Conservation (phyloP, 768 basidiomycete species). For the Boletellus sp. region DNA sequence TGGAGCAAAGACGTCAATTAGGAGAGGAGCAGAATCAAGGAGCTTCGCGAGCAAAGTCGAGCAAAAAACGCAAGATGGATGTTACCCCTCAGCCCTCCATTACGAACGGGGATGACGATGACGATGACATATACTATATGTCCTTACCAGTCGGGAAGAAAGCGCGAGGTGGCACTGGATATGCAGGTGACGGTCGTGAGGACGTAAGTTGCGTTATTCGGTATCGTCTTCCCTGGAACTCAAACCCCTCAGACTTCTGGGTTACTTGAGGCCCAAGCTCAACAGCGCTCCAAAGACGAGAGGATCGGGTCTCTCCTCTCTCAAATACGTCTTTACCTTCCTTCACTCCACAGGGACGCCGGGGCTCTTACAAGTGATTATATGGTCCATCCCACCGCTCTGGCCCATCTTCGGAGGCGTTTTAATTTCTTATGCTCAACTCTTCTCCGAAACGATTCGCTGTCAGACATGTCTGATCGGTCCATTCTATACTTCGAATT, state of each 20-base stretch:
- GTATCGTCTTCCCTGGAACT: conserved; percentile 3
- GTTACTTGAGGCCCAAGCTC: conserved; percentile 69
- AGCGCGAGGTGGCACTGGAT: conserved; percentile 77
- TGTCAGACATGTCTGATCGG: conserved; percentile 93
- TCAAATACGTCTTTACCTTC: conserved; percentile 78
- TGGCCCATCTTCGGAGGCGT: conserved; percentile 86
- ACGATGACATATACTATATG: conserved; percentile 49
- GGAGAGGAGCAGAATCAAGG: conserved; percentile 27
- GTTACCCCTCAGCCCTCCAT: conserved; percentile 19
- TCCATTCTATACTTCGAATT: conserved; percentile 81
- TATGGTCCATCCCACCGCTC: conserved; percentile 84
- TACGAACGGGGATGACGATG: conserved; percentile 45
- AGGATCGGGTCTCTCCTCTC: conserved; percentile 65
- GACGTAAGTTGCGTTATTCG: conserved; percentile 56
- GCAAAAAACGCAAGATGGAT: conserved; percentile 41
- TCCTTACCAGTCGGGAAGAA: conserved; percentile 52
- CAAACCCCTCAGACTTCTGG: conserved; percentile 61
- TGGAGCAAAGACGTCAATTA: conserved; percentile 45
- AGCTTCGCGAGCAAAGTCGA: conserved; percentile 28
- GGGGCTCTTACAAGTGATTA: conserved; percentile 86
- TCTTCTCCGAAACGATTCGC: conserved; percentile 85
- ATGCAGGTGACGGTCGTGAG: conserved; percentile 79
- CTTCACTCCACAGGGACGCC: conserved; percentile 68
- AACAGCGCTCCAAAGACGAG: conserved; percentile 72
- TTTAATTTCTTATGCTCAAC: conserved; percentile 87